Base-by-base conservation (phyloP, 306 rosid genomes). In the Cicer chorassanicum region DNA sequence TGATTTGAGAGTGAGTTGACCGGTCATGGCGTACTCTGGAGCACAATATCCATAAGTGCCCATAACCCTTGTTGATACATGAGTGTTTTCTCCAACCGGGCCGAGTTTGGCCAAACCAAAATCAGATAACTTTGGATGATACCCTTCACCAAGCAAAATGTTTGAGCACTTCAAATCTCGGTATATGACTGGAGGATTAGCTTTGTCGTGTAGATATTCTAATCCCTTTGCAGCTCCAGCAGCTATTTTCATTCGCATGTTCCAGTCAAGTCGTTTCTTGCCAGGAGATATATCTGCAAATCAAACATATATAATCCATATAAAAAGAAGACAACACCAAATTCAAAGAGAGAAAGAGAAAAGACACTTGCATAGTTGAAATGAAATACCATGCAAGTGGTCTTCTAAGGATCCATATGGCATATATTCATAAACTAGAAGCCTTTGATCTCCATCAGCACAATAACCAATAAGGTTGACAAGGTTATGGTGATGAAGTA, bases 361-460 rank as follows among this genome's bases (percentile, higher is more conserved):
- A 13, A 62, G 40, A 44, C 6, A 34, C 29, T 73, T 43, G 9
- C 45, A 59, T 73, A 54, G 18, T 72, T 38, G 73, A 46, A 74
- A 56, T 49, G 29, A 44, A 42, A 72, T 88, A 94, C 98, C 95
- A 53, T 90, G 95, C 80, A 94, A 82, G 85, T 91, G 98, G 68
- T 90, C 97, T 82, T 91, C 97, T 85, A 94, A 83, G 72, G 86
- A 88, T 76, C 98, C 98, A 64, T 91, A 81, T 14, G 96, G 82
- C 98, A 94, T 91, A 65, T 84, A 94, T 80, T 94, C 97, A 83
- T 94, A 94, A 81, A 94, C 91, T 67, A 94, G 87, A 77, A 94
- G 97, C 90, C 98, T 89, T 81, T 91, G 98, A 86, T 91, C 97
- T 80, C 98, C 98, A 82, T 91, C 98, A 78, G 97, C 98, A 80